Conservation (phyloP, 495 filamentous ascomycete species). For the Neurospora tetraspora region DNA sequence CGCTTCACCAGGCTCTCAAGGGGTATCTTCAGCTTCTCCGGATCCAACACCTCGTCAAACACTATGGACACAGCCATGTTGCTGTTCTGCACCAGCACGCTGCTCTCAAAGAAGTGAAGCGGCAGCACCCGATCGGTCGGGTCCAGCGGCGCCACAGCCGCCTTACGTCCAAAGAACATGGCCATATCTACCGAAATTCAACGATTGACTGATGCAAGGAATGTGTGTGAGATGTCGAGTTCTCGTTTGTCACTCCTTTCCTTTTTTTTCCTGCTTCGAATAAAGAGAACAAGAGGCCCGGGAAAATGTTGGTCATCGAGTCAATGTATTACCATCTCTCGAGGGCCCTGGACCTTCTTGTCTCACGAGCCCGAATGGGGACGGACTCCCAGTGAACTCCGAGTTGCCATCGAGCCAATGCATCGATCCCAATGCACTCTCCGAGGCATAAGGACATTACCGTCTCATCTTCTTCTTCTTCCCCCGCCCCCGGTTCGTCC, state of each 20-base stretch:
- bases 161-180: slow-evolving; percentile 10
- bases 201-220: neutral
- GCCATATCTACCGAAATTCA: slow-evolving; percentile 3
- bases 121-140: slow-evolving; percentile 29
- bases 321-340: neutral
- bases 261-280: neutral
- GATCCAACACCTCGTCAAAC: slow-evolving; percentile 41
- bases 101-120: slow-evolving; percentile 30
- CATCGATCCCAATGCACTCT: neutral
- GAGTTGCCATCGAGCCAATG: neutral
- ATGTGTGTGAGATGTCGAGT: neutral
- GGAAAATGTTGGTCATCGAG: neutral
- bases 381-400: neutral
- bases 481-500: neutral
- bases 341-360: neutral
- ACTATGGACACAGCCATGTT: slow-evolving; percentile 29
- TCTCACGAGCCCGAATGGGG: neutral
- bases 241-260: neutral
- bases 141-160: slow-evolving; percentile 3
- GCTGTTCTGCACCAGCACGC: slow-evolving; percentile 22
- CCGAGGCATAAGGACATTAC: neutral
- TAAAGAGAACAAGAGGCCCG: neutral
- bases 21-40: slow-evolving; percentile 21
- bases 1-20: slow-evolving; percentile 24
- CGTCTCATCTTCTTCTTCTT: neutral